A percentile compares a stretch with the other conserved stretches of the same genome.
These are phyloP conservation scores for Aspergillus baeticus DNA, from an alignment of 495 filamentous ascomycete genomes.

Conservation along the genomic window DNA sequence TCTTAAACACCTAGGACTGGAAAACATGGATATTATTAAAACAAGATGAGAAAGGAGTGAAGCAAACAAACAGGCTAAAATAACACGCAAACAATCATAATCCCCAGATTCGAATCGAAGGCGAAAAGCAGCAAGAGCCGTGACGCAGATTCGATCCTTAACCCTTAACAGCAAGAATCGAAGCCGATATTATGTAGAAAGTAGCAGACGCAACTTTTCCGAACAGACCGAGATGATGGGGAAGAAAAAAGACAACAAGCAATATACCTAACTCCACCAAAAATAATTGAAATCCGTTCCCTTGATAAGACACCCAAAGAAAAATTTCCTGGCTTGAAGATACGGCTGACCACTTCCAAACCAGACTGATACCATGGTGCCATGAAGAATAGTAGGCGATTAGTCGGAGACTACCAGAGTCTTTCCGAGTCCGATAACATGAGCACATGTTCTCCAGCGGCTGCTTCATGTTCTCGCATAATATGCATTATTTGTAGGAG, in stretches of 20 bases:
- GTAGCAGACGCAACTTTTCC: not conserved
- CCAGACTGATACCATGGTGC: not conserved
- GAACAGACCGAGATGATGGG: not conserved
- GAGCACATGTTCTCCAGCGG: not conserved
- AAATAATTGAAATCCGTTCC: not conserved
- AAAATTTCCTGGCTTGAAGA: not conserved
- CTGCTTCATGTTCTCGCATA: not conserved
- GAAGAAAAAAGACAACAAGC: not conserved
- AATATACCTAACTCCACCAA: not conserved
- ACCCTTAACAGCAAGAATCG: not conserved
- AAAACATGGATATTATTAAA: not conserved
- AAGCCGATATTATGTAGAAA: not conserved
- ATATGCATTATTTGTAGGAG: not conserved
- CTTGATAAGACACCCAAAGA: not conserved
- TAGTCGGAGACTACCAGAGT: constrained; percentile 4
- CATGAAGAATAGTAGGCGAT: not conserved
- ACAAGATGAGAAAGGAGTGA: not conserved
- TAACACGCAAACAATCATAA: not conserved
- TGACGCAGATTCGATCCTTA: not conserved
- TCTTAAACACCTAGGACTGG: not conserved
- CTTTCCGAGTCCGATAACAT: not conserved
- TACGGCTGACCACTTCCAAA: not conserved
- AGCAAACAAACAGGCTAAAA: not conserved
- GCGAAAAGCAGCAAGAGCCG: not conserved
- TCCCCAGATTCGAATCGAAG: too few species aligned